Evolutionary conservation across 2,329 filamentous ascomycete genomes (phyloP).

Genomic region (Pseudocercospora crystallina): DNA sequence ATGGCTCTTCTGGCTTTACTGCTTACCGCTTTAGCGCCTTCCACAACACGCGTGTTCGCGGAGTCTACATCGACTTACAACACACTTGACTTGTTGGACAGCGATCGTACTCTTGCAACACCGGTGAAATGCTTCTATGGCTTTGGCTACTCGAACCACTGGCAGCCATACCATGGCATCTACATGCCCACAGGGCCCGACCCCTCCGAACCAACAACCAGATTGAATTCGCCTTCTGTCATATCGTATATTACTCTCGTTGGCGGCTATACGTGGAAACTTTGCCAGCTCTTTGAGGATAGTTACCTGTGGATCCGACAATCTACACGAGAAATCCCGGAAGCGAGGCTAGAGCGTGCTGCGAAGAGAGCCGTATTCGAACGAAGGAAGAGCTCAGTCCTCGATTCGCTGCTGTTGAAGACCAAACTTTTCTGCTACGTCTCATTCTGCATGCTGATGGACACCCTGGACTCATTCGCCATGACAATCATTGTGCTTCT

Average conservation of each 20-base stretch:
- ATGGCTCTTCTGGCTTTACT: slow-evolving; percentile 9
- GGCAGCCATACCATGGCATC: neutral
- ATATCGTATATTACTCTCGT: slow-evolving; percentile 2
- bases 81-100: too few species aligned
- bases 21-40: slow-evolving; percentile 3
- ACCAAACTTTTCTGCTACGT: neutral
- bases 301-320: neutral
- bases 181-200: neutral
- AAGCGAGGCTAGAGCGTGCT: neutral
- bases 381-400: neutral
- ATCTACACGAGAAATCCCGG: neutral
- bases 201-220: neutral
- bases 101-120: neutral
- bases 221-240: neutral
- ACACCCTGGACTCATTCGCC: slow-evolving; percentile 4
- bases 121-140: slow-evolving; percentile 1
- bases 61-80: too few species aligned
- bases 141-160: neutral
- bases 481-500: neutral
- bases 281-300: slow-evolving; percentile 11
- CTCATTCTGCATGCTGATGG: neutral
- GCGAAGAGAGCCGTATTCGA: neutral
- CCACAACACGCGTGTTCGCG: neutral
- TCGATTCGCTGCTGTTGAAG: neutral
- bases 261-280: slow-evolving; percentile 11